Evolutionary conservation across 1,284 basidiomycete genomes (phyloP).

Genomic region (Hortiboletus rubellus): DNA sequence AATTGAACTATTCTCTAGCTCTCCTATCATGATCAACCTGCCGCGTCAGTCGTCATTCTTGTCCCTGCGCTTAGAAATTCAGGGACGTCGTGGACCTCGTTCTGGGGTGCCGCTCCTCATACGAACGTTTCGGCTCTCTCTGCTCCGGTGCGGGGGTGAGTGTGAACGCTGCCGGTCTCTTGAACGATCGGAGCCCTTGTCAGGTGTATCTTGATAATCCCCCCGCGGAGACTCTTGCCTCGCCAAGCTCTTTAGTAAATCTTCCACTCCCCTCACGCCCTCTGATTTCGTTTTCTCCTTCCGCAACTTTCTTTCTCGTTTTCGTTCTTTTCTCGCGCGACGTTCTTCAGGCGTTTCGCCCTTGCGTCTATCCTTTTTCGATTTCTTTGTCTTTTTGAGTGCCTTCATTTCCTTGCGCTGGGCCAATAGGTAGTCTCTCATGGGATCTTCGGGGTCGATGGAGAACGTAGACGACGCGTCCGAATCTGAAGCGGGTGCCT

Average conservation of each 20-base stretch:
- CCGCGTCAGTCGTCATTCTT: conserved; percentile 1
- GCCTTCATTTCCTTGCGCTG: conserved; percentile 69
- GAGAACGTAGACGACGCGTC: conserved; percentile 66
- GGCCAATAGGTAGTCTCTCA: conserved; percentile 85
- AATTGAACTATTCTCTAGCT: conserved; percentile 2
- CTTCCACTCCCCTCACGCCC: conserved; percentile 45
- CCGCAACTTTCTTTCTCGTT: conserved; percentile 56
- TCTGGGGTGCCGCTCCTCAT: conserved; percentile 22
- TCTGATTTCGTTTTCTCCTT: conserved; percentile 45
- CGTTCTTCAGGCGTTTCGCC: conserved; percentile 80
- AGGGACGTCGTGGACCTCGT: conserved; percentile 5
- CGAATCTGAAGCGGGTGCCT: conserved; percentile 57
- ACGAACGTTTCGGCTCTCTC: conserved; percentile 7
- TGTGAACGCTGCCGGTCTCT: conserved; percentile 13
- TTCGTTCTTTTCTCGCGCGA: conserved; percentile 64
- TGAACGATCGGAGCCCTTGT: conserved; percentile 15
- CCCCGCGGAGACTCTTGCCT: conserved; percentile 13
- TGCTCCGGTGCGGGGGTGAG: conserved; percentile 13
- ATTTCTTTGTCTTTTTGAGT: conserved; percentile 57
- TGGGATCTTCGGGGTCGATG: conserved; percentile 96
- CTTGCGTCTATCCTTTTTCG: conserved; percentile 58
- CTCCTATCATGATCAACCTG: not conserved
- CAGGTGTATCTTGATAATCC: conserved; percentile 7
- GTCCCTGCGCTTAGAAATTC: conserved; percentile 1
- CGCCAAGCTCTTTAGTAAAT: conserved; percentile 40